Evolutionary conservation across 352 stramenopile species (phyloP).

Genomic region (Globisporangium sylvaticum): DNA sequence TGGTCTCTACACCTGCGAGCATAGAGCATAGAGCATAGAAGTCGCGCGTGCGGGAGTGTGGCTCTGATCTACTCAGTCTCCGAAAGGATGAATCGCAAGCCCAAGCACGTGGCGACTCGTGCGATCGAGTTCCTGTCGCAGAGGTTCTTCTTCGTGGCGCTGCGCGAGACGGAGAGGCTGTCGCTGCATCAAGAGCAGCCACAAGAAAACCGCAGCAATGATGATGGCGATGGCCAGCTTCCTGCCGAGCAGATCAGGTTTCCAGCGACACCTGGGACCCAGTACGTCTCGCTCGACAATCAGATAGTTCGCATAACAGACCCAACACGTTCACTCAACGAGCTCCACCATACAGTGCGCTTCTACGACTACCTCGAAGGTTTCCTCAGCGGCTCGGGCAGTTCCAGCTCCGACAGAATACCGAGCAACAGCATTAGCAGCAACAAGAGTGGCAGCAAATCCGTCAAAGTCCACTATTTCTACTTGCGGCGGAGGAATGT

Average conservation of each 20-base stretch:
- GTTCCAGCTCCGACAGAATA: background rate
- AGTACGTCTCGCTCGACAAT: conserved; percentile 43
- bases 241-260: too few species aligned
- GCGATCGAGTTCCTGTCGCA: conserved; percentile 58
- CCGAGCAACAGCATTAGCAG: background rate
- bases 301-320: conserved; percentile 16
- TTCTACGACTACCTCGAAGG: conserved; percentile 52
- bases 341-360: conserved; percentile 32
- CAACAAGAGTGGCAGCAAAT: background rate
- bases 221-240: background rate
- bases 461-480: conserved; percentile 39
- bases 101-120: conserved; percentile 22
- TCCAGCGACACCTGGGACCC: conserved; percentile 31
- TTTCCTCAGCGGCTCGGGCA: conserved; percentile 10
- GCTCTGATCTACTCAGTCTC: too few species aligned
- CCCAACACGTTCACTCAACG: background rate
- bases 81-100: conserved; percentile 56
- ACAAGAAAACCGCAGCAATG: background rate
- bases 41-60: too few species aligned
- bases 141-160: conserved; percentile 51
- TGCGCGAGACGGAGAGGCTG: conserved; percentile 30
- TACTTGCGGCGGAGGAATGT: conserved; percentile 33
- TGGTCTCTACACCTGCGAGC: too few species aligned
- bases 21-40: too few species aligned
- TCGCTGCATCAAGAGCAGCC: conserved; percentile 7